These are phyloP conservation scores for Aureobasidium uvarum DNA, from an alignment of 2,329 filamentous ascomycete genomes.

Conservation along the genomic window DNA sequence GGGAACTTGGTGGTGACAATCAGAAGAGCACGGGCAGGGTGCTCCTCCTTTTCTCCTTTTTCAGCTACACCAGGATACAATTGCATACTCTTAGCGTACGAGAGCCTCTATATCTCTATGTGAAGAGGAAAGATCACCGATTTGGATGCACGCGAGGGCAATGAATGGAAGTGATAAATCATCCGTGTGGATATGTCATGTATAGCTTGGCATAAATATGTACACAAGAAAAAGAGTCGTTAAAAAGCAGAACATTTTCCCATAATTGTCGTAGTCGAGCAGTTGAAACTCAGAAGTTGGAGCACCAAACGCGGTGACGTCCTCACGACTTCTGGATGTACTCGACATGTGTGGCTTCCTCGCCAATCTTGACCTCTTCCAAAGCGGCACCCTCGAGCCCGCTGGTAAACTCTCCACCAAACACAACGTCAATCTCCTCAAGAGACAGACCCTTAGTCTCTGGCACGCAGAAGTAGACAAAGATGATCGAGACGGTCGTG, in stretches of 20 bases:
- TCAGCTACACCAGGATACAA: too few relatives aligned
- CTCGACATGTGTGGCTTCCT: constrained; percentile 2
- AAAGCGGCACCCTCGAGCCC: constrained; percentile 19
- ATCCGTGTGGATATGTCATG: not conserved
- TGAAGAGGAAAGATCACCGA: too few relatives aligned
- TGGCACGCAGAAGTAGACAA: constrained; percentile 44
- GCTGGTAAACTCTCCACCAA: constrained; percentile 35
- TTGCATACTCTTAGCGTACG: too few relatives aligned
- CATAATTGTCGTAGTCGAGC: not conserved
- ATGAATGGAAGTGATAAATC: too few relatives aligned
- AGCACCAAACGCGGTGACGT: too few relatives aligned
- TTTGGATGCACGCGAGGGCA: too few relatives aligned
- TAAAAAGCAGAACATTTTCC: not conserved
- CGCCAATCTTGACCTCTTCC: constrained; percentile 19
- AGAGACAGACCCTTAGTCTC: constrained; percentile 43
- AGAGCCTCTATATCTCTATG: too few relatives aligned
- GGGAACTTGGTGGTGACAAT: too few relatives aligned
- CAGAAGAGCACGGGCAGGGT: too few relatives aligned
- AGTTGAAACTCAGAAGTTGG: too few relatives aligned
- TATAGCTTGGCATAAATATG: not conserved
- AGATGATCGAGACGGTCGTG: constrained; percentile 41
- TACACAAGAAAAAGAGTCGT: not conserved
- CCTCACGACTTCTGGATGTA: not conserved
- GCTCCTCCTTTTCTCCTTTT: too few relatives aligned
- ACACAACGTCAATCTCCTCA: constrained; percentile 43